These are phyloP conservation scores for Penicillium pancosmium DNA, from an alignment of 495 filamentous ascomycete species.

Conservation along the genomic window DNA sequence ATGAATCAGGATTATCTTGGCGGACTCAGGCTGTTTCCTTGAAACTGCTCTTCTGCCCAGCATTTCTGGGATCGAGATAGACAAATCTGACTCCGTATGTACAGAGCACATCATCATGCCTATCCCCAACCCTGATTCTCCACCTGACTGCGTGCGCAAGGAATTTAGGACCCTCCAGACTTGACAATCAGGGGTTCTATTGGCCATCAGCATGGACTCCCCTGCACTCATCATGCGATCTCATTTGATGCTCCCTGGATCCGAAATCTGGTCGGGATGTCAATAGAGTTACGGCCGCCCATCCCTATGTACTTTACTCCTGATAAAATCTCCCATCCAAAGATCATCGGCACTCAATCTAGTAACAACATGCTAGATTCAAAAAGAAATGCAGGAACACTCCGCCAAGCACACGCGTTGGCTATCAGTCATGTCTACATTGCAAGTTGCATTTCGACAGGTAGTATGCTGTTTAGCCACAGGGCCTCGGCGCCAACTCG, in stretches of 20 bases:
- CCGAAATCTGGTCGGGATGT: constrained; percentile 3
- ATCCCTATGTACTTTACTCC: background rate
- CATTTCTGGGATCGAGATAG: background rate
- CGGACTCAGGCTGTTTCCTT: background rate
- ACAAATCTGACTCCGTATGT: background rate
- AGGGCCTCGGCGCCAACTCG: constrained; percentile 19
- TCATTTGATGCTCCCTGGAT: constrained; percentile 17
- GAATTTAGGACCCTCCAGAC: constrained; percentile 8
- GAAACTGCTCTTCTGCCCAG: background rate
- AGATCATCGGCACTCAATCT: background rate
- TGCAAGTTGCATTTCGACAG: background rate
- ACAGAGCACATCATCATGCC: background rate
- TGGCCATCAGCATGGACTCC: constrained; percentile 8
- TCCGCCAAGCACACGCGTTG: background rate
- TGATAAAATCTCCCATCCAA: background rate
- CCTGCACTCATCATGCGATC: constrained; percentile 6
- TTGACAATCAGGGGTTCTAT: constrained; percentile 8
- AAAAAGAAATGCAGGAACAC: background rate
- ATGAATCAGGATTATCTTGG: background rate
- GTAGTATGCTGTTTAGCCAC: constrained; percentile 7
- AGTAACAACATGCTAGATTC: background rate
- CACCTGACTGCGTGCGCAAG: constrained; percentile 4
- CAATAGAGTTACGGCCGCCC: background rate
- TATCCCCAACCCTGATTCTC: constrained; percentile 12
- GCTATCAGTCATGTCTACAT: background rate